These are phyloP conservation scores for Hibiscus syriacus DNA, from an alignment of 345 rosid genomes.

Conservation along the genomic window DNA sequence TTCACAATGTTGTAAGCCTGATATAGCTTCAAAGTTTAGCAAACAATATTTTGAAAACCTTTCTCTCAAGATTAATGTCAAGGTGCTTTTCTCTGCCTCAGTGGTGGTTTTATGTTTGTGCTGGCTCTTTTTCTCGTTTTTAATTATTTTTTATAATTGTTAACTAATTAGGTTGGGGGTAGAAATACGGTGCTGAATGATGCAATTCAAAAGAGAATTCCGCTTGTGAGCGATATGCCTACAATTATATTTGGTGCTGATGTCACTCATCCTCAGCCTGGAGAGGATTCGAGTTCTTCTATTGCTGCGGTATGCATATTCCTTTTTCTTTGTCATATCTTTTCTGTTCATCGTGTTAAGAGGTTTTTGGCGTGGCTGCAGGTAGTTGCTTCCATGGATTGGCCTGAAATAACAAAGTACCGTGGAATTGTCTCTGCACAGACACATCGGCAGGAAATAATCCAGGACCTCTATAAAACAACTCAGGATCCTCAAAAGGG, in stretches of 20 bases:
- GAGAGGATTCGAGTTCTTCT: slow-evolving; percentile 69
- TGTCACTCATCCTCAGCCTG: slow-evolving; percentile 73
- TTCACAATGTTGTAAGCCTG: slow-evolving; percentile 69
- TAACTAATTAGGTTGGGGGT: slow-evolving; percentile 53
- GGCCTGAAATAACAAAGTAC: slow-evolving; percentile 78
- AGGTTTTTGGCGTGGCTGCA: slow-evolving; percentile 15
- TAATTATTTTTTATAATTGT: not conserved
- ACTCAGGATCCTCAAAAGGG: slow-evolving; percentile 28
- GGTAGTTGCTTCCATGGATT: slow-evolving; percentile 92
- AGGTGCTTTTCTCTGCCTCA: slow-evolving; percentile 30
- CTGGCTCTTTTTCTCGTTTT: not conserved
- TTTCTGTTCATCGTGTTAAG: slow-evolving; percentile 1
- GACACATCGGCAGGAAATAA: slow-evolving; percentile 55
- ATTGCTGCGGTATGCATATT: slow-evolving; percentile 65
- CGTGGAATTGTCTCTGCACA: slow-evolving; percentile 70
- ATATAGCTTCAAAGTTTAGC: slow-evolving; percentile 24
- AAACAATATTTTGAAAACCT: slow-evolving; percentile 61
- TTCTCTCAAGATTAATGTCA: slow-evolving; percentile 69
- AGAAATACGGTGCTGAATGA: slow-evolving; percentile 55
- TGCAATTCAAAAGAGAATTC: slow-evolving; percentile 45
- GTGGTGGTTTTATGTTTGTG: not conserved
- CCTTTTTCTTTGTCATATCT: not conserved
- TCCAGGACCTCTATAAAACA: slow-evolving; percentile 46
- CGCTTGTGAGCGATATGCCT: slow-evolving; percentile 40
- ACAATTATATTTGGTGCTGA: slow-evolving; percentile 83